phyloP scores from a whole-genome alignment of 192 early-diverging fungal genomes.

The Podila verticillata region DNA sequence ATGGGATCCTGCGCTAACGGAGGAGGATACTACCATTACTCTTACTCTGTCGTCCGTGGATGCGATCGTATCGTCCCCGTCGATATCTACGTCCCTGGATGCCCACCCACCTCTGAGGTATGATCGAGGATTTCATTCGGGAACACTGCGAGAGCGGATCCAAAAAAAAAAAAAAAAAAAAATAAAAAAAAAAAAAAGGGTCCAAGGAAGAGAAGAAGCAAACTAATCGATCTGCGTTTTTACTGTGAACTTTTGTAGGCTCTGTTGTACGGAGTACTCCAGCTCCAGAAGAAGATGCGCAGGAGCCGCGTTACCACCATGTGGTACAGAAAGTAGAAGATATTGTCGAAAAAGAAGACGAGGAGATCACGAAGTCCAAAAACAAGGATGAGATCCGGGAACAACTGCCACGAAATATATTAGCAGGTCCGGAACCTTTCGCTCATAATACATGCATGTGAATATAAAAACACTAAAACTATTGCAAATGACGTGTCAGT shows the following conservation, averaged over 20 bases:
- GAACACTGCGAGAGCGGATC: background rate
- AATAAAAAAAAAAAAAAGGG: too few relatives aligned
- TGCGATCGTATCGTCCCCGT: slow-evolving; percentile 97
- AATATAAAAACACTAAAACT: too few relatives aligned
- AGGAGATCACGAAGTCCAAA: background rate
- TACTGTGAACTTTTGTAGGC: slow-evolving; percentile 53
- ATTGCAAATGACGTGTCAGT: too few relatives aligned
- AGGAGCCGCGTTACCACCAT: slow-evolving; percentile 77
- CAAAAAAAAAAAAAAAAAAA: too few relatives aligned
- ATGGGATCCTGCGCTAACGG: slow-evolving; percentile 98
- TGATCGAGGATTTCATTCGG: background rate
- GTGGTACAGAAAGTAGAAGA: slow-evolving; percentile 81
- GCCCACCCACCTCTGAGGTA: slow-evolving; percentile 94
- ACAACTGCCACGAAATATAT: background rate
- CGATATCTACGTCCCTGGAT: slow-evolving; percentile 97
- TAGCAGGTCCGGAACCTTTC: too few relatives aligned
- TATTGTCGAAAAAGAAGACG: background rate
- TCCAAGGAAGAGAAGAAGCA: background rate
- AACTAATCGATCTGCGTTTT: background rate
- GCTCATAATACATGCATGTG: too few relatives aligned
- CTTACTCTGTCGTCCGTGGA: slow-evolving; percentile 92
- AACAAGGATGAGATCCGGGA: background rate
- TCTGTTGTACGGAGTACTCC: slow-evolving; percentile 95
- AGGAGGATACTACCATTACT: slow-evolving; percentile 99
- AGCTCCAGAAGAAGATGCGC: slow-evolving; percentile 99